Evolutionary conservation across 2,329 filamentous ascomycete species (phyloP).

Genomic region (Apiospora saccharicola): DNA sequence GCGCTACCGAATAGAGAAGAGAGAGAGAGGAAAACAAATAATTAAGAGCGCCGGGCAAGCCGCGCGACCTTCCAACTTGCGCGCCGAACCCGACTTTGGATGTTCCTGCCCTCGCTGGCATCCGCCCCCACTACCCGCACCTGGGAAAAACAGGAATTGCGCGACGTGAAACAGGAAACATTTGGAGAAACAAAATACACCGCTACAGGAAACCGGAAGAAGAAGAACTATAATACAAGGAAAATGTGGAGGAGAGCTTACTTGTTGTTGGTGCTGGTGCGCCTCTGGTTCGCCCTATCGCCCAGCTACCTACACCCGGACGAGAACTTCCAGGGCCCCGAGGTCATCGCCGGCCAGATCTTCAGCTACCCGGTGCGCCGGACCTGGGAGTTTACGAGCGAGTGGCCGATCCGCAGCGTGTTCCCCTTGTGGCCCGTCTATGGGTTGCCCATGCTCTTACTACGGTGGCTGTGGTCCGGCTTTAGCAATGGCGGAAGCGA

Average conservation of each 20-base stretch:
- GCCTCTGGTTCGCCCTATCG: slow-evolving; percentile 92
- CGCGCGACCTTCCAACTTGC: not conserved
- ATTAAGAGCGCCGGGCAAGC: not conserved
- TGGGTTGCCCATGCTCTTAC: slow-evolving; percentile 88
- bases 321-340: slow-evolving; percentile 98
- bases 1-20: not conserved
- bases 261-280: slow-evolving; percentile 81
- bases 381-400: slow-evolving; percentile 96
- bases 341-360: slow-evolving; percentile 93
- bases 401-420: slow-evolving; percentile 89
- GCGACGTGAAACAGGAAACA: slow-evolving; percentile 1
- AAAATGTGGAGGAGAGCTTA: slow-evolving; percentile 92
- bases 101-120: slow-evolving; percentile 15
- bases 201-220: not conserved
- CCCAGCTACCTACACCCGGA: slow-evolving; percentile 98
- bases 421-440: slow-evolving; percentile 97
- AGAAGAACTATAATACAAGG: not conserved
- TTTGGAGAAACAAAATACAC: not conserved
- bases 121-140: not conserved
- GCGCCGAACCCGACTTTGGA: not conserved
- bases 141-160: not conserved
- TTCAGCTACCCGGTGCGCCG: slow-evolving; percentile 89
- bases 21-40: not conserved
- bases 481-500: slow-evolving; percentile 71
- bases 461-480: slow-evolving; percentile 92